Evolutionary conservation across 345 rosid genomes (phyloP).

Genomic region (Mallotus nudiflorus): DNA sequence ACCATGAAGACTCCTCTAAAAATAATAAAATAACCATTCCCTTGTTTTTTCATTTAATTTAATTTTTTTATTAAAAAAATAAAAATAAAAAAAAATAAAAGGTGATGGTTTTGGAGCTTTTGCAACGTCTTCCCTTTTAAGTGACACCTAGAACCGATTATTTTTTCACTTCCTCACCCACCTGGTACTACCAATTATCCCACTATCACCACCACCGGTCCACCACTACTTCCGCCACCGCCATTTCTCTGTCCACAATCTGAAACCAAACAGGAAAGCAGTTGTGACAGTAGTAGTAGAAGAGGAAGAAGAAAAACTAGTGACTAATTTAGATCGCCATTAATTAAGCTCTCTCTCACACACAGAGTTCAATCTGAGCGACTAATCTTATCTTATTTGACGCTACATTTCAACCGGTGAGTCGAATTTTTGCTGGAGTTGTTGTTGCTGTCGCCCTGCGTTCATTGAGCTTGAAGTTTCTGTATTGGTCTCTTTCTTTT

Average conservation of each 20-base stretch:
- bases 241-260: not conserved
- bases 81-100: conserved; percentile 22
- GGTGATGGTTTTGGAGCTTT: conserved; percentile 33
- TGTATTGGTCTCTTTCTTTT: not conserved
- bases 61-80: not conserved
- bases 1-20: not conserved
- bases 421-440: too few species aligned
- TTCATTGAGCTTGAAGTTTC: not conserved
- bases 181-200: conserved; percentile 27
- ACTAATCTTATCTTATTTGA: not conserved
- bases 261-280: not conserved
- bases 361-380: not conserved
- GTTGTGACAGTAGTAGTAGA: too few species aligned
- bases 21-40: not conserved
- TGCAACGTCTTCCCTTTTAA: conserved; percentile 37
- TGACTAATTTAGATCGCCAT: conserved; percentile 32
- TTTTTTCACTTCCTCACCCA: conserved; percentile 16
- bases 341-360: not conserved
- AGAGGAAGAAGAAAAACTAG: not conserved
- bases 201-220: conserved; percentile 24
- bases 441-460: too few species aligned
- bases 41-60: not conserved
- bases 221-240: conserved; percentile 24
- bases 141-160: conserved; percentile 34
- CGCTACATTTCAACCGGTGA: conserved; percentile 48